A percentile compares a stretch with the other conserved stretches of the same genome.
phyloP scores from a whole-genome alignment of 148 eudicot species.

The Vaccinium vitisidaea region DNA sequence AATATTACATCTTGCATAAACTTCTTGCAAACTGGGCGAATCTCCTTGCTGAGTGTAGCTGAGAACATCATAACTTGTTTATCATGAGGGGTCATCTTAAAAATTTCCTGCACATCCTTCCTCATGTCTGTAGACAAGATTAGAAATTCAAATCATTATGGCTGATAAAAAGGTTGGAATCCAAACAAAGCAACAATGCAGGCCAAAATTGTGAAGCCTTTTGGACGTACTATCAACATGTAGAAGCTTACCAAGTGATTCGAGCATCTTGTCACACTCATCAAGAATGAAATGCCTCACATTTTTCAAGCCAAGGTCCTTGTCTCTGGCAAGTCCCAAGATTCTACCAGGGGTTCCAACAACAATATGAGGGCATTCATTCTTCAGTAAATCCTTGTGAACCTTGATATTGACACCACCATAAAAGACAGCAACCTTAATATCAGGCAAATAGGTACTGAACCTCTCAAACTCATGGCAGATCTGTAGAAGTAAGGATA shows the following conservation, averaged over 20 bases:
- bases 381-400: slow-evolving; percentile 56
- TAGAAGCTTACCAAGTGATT: slow-evolving; percentile 46
- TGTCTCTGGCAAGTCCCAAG: slow-evolving; percentile 51
- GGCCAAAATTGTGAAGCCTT: not conserved
- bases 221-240: not conserved
- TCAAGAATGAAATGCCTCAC: slow-evolving; percentile 68
- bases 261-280: slow-evolving; percentile 66
- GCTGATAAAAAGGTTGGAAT: not conserved
- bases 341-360: slow-evolving; percentile 64
- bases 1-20: slow-evolving; percentile 46
- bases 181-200: not conserved
- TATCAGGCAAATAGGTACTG: slow-evolving; percentile 54
- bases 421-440: slow-evolving; percentile 57
- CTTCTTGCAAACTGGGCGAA: slow-evolving; percentile 50
- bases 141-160: not conserved
- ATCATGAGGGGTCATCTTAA: slow-evolving; percentile 48
- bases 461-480: slow-evolving; percentile 60
- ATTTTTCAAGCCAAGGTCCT: slow-evolving; percentile 48
- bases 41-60: slow-evolving; percentile 48
- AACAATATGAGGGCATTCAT: slow-evolving; percentile 67
- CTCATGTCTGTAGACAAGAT: slow-evolving; percentile 32
- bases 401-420: slow-evolving; percentile 58
- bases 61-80: slow-evolving; percentile 54
- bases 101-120: slow-evolving; percentile 43
- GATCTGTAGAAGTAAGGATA: slow-evolving; percentile 31